Conservation (phyloP, 305 asterid genomes). For the Solanum hybrid region DNA sequence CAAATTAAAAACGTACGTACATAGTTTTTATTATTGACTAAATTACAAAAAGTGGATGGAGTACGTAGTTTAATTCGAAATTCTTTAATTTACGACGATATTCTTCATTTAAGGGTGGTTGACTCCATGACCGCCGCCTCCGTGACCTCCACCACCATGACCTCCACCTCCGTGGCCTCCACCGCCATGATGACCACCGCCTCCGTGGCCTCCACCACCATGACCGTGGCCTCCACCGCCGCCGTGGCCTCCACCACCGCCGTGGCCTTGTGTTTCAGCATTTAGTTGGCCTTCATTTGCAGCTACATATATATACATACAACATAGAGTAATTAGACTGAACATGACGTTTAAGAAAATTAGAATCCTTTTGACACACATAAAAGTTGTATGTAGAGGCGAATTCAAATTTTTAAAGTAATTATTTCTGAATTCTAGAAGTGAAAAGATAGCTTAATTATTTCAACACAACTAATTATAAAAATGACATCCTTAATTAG, state of each 20-base stretch:
- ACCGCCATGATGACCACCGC: not conserved
- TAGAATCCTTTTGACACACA: rapidly evolving
- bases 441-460: not conserved
- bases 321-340: too few relatives aligned
- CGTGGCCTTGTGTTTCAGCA: not conserved
- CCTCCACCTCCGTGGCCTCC: too few relatives aligned
- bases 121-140: too few relatives aligned
- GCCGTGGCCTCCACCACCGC: not conserved
- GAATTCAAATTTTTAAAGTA: not conserved
- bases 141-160: too few relatives aligned
- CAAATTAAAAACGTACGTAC: not conserved
- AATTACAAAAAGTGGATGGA: not conserved
- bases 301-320: not conserved
- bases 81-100: too few relatives aligned
- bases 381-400: not conserved
- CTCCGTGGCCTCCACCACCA: not conserved
- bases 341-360: too few relatives aligned
- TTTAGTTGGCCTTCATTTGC: not conserved
- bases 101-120: too few relatives aligned
- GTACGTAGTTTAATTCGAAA: too few relatives aligned
- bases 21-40: not conserved
- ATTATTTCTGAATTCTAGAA: not conserved
- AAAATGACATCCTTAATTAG: not conserved
- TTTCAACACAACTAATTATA: not conserved
- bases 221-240: not conserved